phyloP scores from a whole-genome alignment of 352 stramenopile genomes.

The Elongisporangium prolatum region DNA sequence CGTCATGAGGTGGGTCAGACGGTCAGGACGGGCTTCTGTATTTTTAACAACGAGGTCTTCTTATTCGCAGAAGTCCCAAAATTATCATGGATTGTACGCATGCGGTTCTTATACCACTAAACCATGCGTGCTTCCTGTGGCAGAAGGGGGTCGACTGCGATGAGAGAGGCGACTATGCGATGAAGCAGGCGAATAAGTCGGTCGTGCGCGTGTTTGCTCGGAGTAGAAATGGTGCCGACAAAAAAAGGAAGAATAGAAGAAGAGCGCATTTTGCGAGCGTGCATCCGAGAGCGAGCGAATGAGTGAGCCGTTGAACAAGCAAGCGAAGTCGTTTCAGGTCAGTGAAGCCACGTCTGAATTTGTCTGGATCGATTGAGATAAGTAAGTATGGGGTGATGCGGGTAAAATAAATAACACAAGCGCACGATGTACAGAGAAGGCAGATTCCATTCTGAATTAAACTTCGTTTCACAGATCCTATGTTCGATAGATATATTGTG shows the following conservation, averaged over 20 bases:
- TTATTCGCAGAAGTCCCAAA: not conserved
- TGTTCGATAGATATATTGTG: not conserved
- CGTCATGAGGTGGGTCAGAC: not conserved
- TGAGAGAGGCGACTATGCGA: not conserved
- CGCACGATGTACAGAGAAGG: not conserved
- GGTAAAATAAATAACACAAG: not conserved
- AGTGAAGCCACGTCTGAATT: not conserved
- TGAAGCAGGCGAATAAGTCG: not conserved
- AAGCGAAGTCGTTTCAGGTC: not conserved
- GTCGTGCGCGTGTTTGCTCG: not conserved
- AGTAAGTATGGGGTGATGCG: not conserved
- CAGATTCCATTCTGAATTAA: not conserved
- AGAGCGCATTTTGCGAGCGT: not conserved
- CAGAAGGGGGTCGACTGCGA: not conserved
- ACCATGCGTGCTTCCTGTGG: not conserved
- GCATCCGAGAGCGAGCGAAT: not conserved
- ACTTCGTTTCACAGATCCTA: not conserved
- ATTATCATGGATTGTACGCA: not conserved
- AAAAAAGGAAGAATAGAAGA: conserved; percentile 1
- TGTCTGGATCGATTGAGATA: not conserved
- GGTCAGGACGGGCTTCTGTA: not conserved
- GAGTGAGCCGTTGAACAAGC: not conserved
- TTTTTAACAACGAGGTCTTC: not conserved
- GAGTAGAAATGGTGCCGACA: not conserved
- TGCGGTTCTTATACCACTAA: not conserved